Base-by-base conservation (phyloP, 139 green algal genomes). In the Tetraselmis striata region DNA sequence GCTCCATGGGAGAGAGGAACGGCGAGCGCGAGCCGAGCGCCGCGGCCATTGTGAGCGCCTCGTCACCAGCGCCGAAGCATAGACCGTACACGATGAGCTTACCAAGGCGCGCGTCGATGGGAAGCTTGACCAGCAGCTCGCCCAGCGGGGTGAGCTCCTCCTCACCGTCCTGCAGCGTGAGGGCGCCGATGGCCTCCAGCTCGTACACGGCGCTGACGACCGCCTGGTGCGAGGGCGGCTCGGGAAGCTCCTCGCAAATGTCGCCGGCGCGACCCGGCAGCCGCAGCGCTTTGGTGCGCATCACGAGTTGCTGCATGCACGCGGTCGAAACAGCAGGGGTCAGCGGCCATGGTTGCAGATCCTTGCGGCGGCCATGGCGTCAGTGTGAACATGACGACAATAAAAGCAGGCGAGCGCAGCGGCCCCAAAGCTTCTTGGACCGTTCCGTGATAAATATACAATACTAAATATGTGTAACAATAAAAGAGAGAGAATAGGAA, bases 111-210 rank as follows among this genome's bases (percentile, higher is more conserved):
- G 87, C 83, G 84, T 96, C 93, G 78, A 92, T 86, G 23, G 93
- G 93, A 76, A 96, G 90, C 25, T 84, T 84, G 26, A 89, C 92
- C 29, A 98, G 87, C 87, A 98, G 94, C 22, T 81, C 78, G 0
- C 96, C 96, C 77, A 99, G 85, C 0, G 93, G 75, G 0, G 95
- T 98, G 1, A 99, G 91, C 31, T 32, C 76, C 84, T 94, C 88
- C 5, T 45, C 59, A 0, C 25, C 75, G 45, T 91, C 91, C 24
- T 67, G 11, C 45, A 67, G 45, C 18, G 45, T 67, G n/a, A 96
- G 84, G 0, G 94, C 92, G 25, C 93, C 90, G 31, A 93, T 81
- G 1, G 29, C 59, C 22, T 76, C 77, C 58, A 91, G 82, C 2
- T 77, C 59, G 45, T 83, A 77, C 79, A 94, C 25, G 1, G 91